These are phyloP conservation scores for Hemisphaericaspora xylanilytica DNA, from an alignment of 1,139 yeast species.

Conservation along the genomic window DNA sequence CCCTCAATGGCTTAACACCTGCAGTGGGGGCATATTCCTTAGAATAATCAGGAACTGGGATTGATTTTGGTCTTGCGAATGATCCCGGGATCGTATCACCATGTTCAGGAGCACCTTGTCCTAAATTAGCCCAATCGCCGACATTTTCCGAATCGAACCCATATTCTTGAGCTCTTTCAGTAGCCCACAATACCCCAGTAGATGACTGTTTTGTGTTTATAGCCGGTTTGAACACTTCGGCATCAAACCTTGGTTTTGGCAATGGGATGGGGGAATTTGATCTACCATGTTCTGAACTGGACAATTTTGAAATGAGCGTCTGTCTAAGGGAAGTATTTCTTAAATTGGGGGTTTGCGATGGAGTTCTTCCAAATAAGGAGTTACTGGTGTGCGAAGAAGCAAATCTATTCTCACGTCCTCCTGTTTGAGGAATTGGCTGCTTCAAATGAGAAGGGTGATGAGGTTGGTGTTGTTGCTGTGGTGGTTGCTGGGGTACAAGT, in stretches of 20 bases:
- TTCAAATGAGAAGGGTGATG: slow-evolving; percentile 1
- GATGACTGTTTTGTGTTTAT: slow-evolving; percentile 61
- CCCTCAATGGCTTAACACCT: slow-evolving; percentile 56
- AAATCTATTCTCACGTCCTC: slow-evolving; percentile 17
- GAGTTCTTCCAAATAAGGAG: slow-evolving; percentile 12
- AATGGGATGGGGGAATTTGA: slow-evolving; percentile 51
- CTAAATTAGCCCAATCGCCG: slow-evolving; percentile 61
- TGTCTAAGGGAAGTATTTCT: slow-evolving; percentile 14
- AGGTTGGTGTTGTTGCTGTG: not conserved
- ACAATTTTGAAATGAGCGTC: slow-evolving; percentile 31
- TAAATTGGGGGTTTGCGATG: slow-evolving; percentile 14
- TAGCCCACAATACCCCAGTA: slow-evolving; percentile 70
- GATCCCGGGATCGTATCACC: slow-evolving; percentile 64
- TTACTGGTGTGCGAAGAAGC: slow-evolving; percentile 7
- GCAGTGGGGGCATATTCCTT: slow-evolving; percentile 68
- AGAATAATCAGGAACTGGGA: slow-evolving; percentile 52
- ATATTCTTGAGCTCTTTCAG: slow-evolving; percentile 62
- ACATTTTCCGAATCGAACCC: slow-evolving; percentile 52
- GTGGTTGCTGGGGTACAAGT: slow-evolving; percentile 3
- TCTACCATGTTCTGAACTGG: slow-evolving; percentile 35
- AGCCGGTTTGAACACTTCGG: slow-evolving; percentile 55
- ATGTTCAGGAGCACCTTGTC: slow-evolving; percentile 72
- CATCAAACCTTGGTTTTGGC: slow-evolving; percentile 48
- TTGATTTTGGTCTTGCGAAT: slow-evolving; percentile 52
- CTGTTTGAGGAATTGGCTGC: slow-evolving; percentile 13